Percentiles rank a stretch among this genome's conserved stretches.
Evolutionary conservation across 176 grass and related monocot species (phyloP).

Genomic region (Oryza punctata): DNA sequence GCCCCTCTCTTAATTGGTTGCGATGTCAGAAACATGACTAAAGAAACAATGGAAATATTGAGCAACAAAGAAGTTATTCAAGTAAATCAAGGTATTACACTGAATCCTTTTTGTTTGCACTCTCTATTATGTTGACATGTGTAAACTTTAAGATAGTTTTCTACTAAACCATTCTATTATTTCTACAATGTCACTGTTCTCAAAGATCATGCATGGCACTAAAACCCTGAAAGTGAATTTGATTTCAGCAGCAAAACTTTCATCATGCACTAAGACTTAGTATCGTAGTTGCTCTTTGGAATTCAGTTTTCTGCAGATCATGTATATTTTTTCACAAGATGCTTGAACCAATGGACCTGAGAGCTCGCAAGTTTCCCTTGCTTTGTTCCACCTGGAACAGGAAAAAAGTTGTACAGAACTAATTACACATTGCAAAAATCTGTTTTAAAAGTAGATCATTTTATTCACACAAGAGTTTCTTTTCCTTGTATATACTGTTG

Average conservation of each 20-base stretch:
- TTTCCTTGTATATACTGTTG: not conserved
- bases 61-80: constrained; percentile 90
- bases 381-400: not conserved
- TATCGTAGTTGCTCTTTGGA: constrained; percentile 11
- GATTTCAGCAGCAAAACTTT: not conserved
- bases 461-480: not conserved
- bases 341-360: not conserved
- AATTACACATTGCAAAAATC: not conserved
- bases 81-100: constrained; percentile 84
- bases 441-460: constrained; percentile 8
- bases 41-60: constrained; percentile 78
- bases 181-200: not conserved
- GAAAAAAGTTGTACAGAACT: not conserved
- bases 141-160: not conserved
- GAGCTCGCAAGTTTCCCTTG: constrained; percentile 1
- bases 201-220: not conserved
- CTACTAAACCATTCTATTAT: constrained; percentile 1
- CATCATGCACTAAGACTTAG: not conserved
- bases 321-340: constrained; percentile 14
- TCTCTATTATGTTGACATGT: not conserved
- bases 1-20: constrained; percentile 96
- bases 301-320: not conserved
- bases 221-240: not conserved
- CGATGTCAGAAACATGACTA: constrained; percentile 95
- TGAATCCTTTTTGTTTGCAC: not conserved